A percentile compares a stretch with the other conserved stretches of the same genome.
phyloP scores from a whole-genome alignment of 2,329 filamentous ascomycete species.

The Scedosporium dehoogii region DNA sequence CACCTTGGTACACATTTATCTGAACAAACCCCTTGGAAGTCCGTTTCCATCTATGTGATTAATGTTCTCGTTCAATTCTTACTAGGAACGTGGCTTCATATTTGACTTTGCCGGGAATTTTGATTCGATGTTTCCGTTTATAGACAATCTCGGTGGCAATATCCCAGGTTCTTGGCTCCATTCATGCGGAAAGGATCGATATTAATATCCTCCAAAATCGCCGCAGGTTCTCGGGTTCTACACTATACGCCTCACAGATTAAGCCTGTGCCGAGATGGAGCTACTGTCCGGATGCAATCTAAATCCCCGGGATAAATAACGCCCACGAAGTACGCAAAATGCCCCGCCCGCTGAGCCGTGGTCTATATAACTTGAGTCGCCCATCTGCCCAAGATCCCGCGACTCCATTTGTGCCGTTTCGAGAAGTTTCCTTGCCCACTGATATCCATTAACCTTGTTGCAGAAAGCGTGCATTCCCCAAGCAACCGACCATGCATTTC shows the following conservation, averaged over 20 bases:
- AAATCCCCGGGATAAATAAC: neutral
- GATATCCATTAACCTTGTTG: too few relatives aligned
- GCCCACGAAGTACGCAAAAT: neutral
- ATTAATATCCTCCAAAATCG: neutral
- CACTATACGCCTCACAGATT: constrained; percentile 5
- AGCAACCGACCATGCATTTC: neutral
- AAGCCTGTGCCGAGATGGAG: neutral
- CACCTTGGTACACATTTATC: too few relatives aligned
- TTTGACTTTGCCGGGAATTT: constrained; percentile 8
- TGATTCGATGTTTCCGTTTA: neutral
- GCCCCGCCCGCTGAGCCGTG: neutral
- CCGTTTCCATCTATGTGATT: neutral
- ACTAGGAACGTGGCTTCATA: too few relatives aligned
- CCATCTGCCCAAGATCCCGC: neutral
- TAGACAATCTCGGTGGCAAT: constrained; percentile 5
- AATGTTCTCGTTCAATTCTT: neutral
- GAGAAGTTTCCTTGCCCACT: neutral
- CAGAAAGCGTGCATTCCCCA: neutral
- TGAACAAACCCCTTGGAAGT: too few relatives aligned
- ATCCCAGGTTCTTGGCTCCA: neutral
- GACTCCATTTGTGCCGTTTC: neutral
- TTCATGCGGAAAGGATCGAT: neutral
- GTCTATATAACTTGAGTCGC: neutral
- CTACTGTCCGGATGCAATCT: neutral
- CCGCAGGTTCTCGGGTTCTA: constrained; percentile 3